Conservation (phyloP, 257 asterid species). For the Capsicum rhomboideum region DNA sequence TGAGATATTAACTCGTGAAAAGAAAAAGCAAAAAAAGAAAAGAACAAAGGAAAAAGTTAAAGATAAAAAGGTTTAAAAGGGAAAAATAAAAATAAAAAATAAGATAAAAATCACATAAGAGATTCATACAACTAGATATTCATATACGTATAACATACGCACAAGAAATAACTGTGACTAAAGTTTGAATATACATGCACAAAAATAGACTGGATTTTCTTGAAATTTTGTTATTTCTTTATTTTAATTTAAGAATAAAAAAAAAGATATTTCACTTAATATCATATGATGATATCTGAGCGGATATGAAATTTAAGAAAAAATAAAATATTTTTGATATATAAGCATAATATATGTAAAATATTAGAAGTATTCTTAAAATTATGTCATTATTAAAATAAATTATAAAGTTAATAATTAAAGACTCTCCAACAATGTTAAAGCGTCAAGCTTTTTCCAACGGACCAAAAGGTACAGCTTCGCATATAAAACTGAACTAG, state of each 20-base stretch:
- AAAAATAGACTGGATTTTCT: no score
- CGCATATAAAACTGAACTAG: not conserved
- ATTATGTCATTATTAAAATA: not conserved
- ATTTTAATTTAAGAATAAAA: no score
- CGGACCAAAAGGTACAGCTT: not conserved
- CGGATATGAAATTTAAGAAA: no score
- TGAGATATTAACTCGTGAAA: no score
- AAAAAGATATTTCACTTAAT: no score
- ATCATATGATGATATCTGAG: no score
- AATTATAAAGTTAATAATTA: not conserved
- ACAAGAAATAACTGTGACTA: not conserved
- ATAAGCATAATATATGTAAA: no score
- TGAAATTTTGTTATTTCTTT: no score
- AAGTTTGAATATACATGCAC: not conserved
- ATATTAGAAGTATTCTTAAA: not conserved
- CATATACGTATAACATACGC: not conserved
- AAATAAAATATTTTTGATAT: no score
- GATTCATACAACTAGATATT: not conserved
- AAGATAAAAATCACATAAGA: not conserved
- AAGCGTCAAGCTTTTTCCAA: not conserved
- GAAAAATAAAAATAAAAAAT: not conserved
- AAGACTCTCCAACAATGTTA: not conserved
- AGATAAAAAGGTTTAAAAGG: not conserved
- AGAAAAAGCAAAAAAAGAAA: not conserved
- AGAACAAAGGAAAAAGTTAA: not conserved